A percentile compares a stretch with the other conserved stretches of the same genome.
Evolutionary conservation across 495 filamentous ascomycete genomes (phyloP).

Genomic region (Podospora anserina): DNA sequence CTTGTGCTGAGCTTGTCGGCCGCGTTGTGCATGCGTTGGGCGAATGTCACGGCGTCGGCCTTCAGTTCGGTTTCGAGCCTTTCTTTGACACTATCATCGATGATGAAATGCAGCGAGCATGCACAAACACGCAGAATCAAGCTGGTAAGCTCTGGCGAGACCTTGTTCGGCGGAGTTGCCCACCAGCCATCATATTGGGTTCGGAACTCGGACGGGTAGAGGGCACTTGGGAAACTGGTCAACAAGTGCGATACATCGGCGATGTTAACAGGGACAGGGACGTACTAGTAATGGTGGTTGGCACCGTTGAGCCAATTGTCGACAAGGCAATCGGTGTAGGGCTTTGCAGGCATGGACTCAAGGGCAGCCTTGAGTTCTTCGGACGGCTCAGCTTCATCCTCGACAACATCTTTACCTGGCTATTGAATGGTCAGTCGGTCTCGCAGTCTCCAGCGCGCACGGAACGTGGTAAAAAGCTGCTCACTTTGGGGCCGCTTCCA

Average conservation of each 20-base stretch:
- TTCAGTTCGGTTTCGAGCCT: constrained; percentile 50
- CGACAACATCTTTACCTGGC: constrained; percentile 16
- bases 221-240: constrained; percentile 13
- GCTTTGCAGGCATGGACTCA: constrained; percentile 24
- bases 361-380: constrained; percentile 30
- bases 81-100: constrained; percentile 32
- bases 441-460: not conserved
- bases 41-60: constrained; percentile 36
- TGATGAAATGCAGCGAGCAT: constrained; percentile 47
- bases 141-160: constrained; percentile 48
- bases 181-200: constrained; percentile 51
- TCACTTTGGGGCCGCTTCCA: constrained; percentile 26
- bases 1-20: constrained; percentile 46
- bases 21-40: constrained; percentile 41
- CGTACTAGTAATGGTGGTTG: constrained; percentile 48
- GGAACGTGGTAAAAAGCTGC: not conserved
- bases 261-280: not conserved
- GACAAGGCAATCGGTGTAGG: constrained; percentile 46
- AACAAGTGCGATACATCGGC: not conserved
- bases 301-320: constrained; percentile 47
- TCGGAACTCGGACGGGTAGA: constrained; percentile 49
- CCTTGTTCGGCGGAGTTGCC: constrained; percentile 33
- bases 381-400: constrained; percentile 24
- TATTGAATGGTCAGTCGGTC: constrained; percentile 8
- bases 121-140: constrained; percentile 52